Evolutionary conservation across 352 stramenopile genomes (phyloP), one percentile per base, ranked within the genome.

Genomic region (Discostella stelligera): DNA sequence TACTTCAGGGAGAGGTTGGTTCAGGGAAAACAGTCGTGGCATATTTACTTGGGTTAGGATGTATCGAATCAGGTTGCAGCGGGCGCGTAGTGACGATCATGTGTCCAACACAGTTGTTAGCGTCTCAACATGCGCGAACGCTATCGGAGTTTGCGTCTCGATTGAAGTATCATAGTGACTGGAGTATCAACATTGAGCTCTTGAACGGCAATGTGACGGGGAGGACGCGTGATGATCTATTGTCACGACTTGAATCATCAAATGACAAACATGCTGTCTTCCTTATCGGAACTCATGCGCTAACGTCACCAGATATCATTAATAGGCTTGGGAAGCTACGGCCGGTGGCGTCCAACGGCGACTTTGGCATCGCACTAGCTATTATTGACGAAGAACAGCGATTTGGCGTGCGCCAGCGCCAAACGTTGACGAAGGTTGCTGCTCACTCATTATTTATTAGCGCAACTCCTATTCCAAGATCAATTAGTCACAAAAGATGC

Each of bases 331-430:
- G 27, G 25, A 49, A 78, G 32, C 32, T 74, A 18, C 20, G 61
- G 32, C 30, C 52, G 13, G n/a, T n/a, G n/a, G n/a, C n/a, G n/a
- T n/a, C n/a, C n/a, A n/a, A n/a, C n/a, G n/a, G n/a, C n/a, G n/a
- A n/a, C n/a, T 13, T 21, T 21, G 71, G 71, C 20, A 49, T 77
- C 32, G 68, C 52, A 39, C 53, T 82, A 23, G 48, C 60, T 27
- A 50, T 82, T 55, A 46, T 82, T 23, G 74, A 82, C 37, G 74
- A 82, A 66, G 74, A 82, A 30, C 74, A 74, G 53, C 50, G 74
- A 18, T 79, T 78, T 50, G 74, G 74, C 11, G 74, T 78, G 27
- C 20, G 30, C 1, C 67, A 78, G 50, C 71, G 61, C n/a, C 23
- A 73, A 41, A 54, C 54, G 13, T 14, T 82, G 20, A 25, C 67